Evolutionary conservation across 2,329 filamentous ascomycete species (phyloP), one percentile per base, ranked within the genome.

Genomic region (Microcyclospora tardicrescens): DNA sequence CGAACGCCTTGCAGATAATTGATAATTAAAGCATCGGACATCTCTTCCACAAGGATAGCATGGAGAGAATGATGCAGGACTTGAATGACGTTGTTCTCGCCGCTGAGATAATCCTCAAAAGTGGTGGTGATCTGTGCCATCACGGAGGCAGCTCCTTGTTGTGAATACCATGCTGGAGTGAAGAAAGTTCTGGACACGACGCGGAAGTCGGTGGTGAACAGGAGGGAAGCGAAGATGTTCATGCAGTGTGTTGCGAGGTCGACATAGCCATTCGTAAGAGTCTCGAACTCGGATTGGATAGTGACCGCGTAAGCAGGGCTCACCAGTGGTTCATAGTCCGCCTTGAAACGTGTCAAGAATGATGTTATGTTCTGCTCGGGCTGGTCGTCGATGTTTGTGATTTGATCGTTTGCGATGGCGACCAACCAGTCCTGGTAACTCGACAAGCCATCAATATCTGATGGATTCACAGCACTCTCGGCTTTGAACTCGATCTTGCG

Each of bases 391-490:
- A 98, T 94, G 61, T 86, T 95, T 40, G 87, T 87, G 58, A 98
- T 96, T 61, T 98, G 91, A 63, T 98, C 91, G 64, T 98, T 98
- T 50, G 93, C 91, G 41, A 93, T 85, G 34, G 91, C 87, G 38
- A 98, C 79, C 40, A 98, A 79, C 86, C 89, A 98, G 64, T 98
- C 91, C 55, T 79, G 75, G 33, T 79, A 59, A 14, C 70, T 61
- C 58, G 93, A 84, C 19, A 94, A 67, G 2, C 81, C 76, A 58
- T 93, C 85, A 13, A 58, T 47, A 54, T 82, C 79, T 12, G 77
- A 73, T n/a, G 53, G 42, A 28, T 81, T 75, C 8, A 77, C 61
- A 35, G 78, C 75, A 14, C 34, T 33, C 16, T 28, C 34, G 58
- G 54, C 44, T 13, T 68, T 65, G 41, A 64, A 52, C 59, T 81